A percentile compares a stretch with the other conserved stretches of the same genome.
phyloP scores from a whole-genome alignment of 495 filamentous ascomycete species.

The Xylaria cubensis region DNA sequence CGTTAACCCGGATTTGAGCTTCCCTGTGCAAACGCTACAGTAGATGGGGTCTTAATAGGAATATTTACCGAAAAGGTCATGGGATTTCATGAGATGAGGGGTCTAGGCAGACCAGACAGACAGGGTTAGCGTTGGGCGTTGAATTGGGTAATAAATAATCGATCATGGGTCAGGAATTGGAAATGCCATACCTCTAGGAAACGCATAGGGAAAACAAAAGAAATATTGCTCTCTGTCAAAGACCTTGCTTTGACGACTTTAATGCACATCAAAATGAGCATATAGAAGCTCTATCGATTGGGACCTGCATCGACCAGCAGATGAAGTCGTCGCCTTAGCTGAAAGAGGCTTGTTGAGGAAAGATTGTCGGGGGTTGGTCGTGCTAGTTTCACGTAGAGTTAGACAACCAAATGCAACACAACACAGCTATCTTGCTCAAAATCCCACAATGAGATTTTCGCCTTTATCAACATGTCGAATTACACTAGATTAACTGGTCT shows the following conservation, averaged over 20 bases:
- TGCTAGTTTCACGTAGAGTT: not conserved
- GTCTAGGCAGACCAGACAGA: not conserved
- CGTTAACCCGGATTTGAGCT: conserved; percentile 62
- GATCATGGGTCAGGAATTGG: not conserved
- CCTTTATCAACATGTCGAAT: not conserved
- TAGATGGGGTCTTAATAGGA: not conserved
- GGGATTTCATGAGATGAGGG: not conserved
- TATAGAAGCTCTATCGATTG: not conserved
- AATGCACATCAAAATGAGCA: not conserved
- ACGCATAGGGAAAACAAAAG: not conserved
- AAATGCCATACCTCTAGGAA: not conserved
- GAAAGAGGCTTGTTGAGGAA: not conserved
- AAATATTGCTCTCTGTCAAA: not conserved
- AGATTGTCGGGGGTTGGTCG: not conserved
- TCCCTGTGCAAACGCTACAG: conserved; percentile 51
- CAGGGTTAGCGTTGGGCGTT: not conserved
- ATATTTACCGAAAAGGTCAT: not conserved
- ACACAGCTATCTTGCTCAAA: not conserved
- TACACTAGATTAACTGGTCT: not conserved
- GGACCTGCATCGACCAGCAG: not conserved
- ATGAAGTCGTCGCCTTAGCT: not conserved
- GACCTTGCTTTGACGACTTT: not conserved
- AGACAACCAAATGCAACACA: not conserved
- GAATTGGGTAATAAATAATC: not conserved
- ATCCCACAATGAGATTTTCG: not conserved